phyloP scores from a whole-genome alignment of 768 basidiomycete species.

The Boletus reticuloceps region DNA sequence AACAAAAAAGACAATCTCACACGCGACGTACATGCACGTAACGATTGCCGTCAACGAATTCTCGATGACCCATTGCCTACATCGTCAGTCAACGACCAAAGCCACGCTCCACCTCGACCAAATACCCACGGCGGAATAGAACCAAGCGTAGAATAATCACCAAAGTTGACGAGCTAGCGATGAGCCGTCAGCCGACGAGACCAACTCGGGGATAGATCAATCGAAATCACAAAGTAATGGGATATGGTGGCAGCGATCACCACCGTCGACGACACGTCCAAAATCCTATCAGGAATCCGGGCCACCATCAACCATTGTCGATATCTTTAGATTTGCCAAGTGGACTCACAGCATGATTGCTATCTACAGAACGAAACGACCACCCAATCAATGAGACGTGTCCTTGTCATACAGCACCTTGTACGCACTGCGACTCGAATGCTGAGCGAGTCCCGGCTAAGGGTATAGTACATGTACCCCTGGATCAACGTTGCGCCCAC shows the following conservation, averaged over 20 bases:
- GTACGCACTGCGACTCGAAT: background rate
- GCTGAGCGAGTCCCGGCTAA: background rate
- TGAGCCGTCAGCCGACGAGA: background rate
- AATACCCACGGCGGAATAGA: background rate
- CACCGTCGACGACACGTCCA: conserved; percentile 2
- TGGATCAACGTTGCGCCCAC: conserved; percentile 3
- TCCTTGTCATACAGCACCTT: too few species aligned
- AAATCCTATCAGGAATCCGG: background rate
- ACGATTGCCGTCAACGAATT: background rate
- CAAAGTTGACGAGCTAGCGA: background rate
- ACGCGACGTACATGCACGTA: background rate
- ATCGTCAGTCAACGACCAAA: background rate
- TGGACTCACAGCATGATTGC: background rate
- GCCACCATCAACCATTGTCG: background rate
- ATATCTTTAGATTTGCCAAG: background rate
- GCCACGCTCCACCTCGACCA: background rate
- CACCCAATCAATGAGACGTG: background rate
- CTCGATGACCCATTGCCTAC: conserved; percentile 1
- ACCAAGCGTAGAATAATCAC: background rate
- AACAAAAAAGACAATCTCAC: background rate
- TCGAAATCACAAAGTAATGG: background rate
- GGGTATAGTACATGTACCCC: conserved; percentile 2
- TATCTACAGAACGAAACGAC: background rate
- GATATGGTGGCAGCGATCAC: background rate
- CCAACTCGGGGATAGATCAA: background rate